Percentiles rank a stretch among this genome's conserved stretches.
These are phyloP conservation scores for Xylariomycetidae sp. DNA, from an alignment of 2,329 filamentous ascomycete genomes.

Conservation along the genomic window DNA sequence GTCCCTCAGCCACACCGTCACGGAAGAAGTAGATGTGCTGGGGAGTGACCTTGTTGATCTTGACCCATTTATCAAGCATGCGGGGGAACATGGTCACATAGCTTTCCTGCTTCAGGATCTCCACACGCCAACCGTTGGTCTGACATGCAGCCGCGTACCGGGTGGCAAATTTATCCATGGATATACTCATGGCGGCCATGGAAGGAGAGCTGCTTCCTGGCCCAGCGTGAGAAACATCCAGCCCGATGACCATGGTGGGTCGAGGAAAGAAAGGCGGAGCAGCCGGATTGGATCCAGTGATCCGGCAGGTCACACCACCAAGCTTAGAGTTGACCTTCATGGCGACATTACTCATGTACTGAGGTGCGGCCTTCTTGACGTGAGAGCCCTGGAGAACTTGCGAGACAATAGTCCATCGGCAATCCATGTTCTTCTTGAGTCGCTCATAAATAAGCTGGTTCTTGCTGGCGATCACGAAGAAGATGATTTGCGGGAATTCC, in stretches of 20 bases:
- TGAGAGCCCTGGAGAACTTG: constrained; percentile 75
- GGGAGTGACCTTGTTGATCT: constrained; percentile 53
- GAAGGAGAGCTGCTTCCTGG: constrained; percentile 65
- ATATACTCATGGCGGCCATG: constrained; percentile 83
- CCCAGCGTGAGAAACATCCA: constrained; percentile 82
- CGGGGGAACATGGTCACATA: constrained; percentile 61
- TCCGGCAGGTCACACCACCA: constrained; percentile 68
- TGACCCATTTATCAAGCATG: constrained; percentile 62
- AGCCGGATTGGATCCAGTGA: constrained; percentile 29
- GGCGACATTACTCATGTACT: constrained; percentile 89
- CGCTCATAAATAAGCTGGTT: constrained; percentile 71
- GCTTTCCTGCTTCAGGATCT: constrained; percentile 69
- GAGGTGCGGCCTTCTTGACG: constrained; percentile 63
- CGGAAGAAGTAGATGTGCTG: constrained; percentile 85
- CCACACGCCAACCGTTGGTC: constrained; percentile 76
- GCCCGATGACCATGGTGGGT: constrained; percentile 80
- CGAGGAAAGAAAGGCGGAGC: constrained; percentile 36
- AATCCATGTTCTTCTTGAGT: constrained; percentile 86
- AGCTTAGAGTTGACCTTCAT: constrained; percentile 98
- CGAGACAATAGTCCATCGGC: constrained; percentile 74
- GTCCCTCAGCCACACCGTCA: constrained; percentile 84
- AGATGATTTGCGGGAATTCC: constrained; percentile 65
- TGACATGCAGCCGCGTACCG: constrained; percentile 75
- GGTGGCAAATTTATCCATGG: constrained; percentile 65
- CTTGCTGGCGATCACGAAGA: constrained; percentile 72